These are phyloP conservation scores for Cryptosporidium xiaoi DNA, from an alignment of 169 alveolate species.

Conservation along the genomic window DNA sequence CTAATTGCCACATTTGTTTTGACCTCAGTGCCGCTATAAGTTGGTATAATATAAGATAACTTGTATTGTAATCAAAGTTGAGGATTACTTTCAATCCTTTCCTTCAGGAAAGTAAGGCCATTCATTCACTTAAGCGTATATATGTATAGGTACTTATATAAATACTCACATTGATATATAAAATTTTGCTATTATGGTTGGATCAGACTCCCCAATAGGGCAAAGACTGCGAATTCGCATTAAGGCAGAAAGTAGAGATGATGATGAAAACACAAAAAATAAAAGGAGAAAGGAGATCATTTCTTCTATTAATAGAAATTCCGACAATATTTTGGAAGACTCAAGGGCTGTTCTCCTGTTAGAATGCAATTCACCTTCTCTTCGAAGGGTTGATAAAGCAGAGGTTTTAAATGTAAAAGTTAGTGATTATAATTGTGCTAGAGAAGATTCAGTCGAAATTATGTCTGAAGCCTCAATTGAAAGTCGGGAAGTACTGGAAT, in stretches of 20 bases:
- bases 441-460: constrained; percentile 49
- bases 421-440: constrained; percentile 1
- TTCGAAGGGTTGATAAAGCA: constrained; percentile 42
- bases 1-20: too few relatives aligned
- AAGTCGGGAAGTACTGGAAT: constrained; percentile 19
- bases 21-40: too few relatives aligned
- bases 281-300: constrained; percentile 25
- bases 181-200: constrained; percentile 29
- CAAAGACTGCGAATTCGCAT: constrained; percentile 69
- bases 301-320: constrained; percentile 21
- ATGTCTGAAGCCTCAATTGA: constrained; percentile 63
- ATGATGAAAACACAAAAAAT: constrained; percentile 9
- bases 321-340: constrained; percentile 16
- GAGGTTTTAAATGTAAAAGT: constrained; percentile 51
- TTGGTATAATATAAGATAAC: too few relatives aligned
- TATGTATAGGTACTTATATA: too few relatives aligned
- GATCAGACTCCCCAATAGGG: constrained; percentile 53
- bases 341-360: constrained; percentile 34
- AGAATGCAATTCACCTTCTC: constrained; percentile 58
- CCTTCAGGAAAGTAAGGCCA: too few relatives aligned
- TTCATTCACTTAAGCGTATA: too few relatives aligned
- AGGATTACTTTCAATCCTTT: too few relatives aligned
- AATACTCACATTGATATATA: too few relatives aligned
- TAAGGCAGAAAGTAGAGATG: constrained; percentile 44
- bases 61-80: too few relatives aligned